phyloP scores from a whole-genome alignment of 2,329 filamentous ascomycete species.

The Xylaria sp. region DNA sequence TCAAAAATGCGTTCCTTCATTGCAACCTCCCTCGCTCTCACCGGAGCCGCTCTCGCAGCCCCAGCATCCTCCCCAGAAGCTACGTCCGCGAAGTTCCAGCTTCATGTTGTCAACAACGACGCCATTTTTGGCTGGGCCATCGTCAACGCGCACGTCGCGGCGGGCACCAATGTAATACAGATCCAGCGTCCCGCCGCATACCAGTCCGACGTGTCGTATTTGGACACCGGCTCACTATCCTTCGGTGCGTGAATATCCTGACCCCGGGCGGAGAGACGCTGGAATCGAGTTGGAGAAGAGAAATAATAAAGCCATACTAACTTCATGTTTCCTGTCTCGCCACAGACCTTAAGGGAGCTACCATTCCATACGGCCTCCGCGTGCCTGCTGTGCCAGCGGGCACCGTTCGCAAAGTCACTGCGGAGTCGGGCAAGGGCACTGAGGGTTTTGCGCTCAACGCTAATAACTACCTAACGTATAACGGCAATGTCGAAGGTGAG shows the following conservation, averaged over 20 bases:
- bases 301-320: background rate
- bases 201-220: slow-evolving; percentile 27
- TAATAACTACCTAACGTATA: slow-evolving; percentile 20
- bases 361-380: slow-evolving; percentile 16
- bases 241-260: slow-evolving; percentile 27
- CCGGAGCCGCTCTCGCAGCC: slow-evolving; percentile 22
- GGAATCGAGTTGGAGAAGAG: background rate
- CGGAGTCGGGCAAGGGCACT: slow-evolving; percentile 20
- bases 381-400: slow-evolving; percentile 26
- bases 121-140: slow-evolving; percentile 29
- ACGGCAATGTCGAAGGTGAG: slow-evolving; percentile 23
- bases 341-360: slow-evolving; percentile 12
- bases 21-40: slow-evolving; percentile 24
- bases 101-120: slow-evolving; percentile 17
- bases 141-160: slow-evolving; percentile 29
- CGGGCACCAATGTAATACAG: slow-evolving; percentile 30
- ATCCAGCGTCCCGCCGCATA: slow-evolving; percentile 33
- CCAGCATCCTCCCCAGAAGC: slow-evolving; percentile 2
- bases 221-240: slow-evolving; percentile 23
- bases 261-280: no score
- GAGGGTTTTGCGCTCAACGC: slow-evolving; percentile 26
- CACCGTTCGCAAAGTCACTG: slow-evolving; percentile 24
- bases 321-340: background rate
- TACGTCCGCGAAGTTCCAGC: slow-evolving; percentile 25
- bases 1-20: slow-evolving; percentile 27